A percentile compares a stretch with the other conserved stretches of the same genome.
Conservation (phyloP, 345 rosid species). For the Eucalyptus dawsonii region DNA sequence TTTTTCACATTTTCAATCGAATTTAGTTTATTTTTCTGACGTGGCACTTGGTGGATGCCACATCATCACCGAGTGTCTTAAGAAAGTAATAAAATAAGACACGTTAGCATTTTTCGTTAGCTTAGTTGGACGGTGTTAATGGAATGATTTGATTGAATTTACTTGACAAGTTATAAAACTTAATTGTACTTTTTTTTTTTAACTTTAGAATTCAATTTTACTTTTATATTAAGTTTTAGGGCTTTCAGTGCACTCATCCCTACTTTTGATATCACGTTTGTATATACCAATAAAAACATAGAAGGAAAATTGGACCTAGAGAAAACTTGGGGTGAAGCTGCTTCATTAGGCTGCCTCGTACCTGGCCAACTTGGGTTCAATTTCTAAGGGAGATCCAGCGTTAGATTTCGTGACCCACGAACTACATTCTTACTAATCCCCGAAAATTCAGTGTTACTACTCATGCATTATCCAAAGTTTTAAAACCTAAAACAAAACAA, state of each 20-base stretch:
- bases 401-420: not conserved
- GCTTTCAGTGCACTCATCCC: too few species aligned
- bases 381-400: not conserved
- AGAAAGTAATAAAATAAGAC: too few species aligned
- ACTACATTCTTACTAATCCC: not conserved
- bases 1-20: too few species aligned
- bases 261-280: not conserved
- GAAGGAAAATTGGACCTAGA: not conserved
- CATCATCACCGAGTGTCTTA: too few species aligned
- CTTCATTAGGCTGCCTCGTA: not conserved
- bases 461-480: not conserved
- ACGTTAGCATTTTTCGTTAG: too few species aligned
- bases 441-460: not conserved
- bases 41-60: too few species aligned
- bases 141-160: too few species aligned
- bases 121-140: fast-evolving
- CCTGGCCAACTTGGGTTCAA: not conserved
- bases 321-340: not conserved
- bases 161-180: too few species aligned
- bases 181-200: too few species aligned
- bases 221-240: too few species aligned
- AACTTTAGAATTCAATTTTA: too few species aligned
- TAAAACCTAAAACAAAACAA: not conserved
- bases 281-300: not conserved
- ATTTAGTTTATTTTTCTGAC: too few species aligned